Base-by-base conservation (phyloP, 495 filamentous ascomycete genomes). In the Haplographium delicatum region DNA sequence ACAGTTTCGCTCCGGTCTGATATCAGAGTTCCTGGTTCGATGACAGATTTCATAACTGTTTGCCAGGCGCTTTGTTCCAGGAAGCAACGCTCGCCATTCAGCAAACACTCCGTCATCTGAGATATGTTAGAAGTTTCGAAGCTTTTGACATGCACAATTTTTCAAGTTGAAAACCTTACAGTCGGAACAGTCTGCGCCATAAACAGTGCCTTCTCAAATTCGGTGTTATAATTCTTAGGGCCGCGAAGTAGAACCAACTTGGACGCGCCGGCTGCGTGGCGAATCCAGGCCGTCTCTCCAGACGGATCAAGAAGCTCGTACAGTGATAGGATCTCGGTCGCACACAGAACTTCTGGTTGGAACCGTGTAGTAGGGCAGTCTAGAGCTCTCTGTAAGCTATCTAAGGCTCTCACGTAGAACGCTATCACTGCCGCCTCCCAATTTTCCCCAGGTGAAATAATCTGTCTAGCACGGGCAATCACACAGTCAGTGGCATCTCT, bases 171-270 rank as follows among this genome's bases (percentile, higher is more conserved):
- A 4, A 7, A 23, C 24, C 59, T 37, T 56, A 67, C 66, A 16
- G 63, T 62, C 42, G 62, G 59, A 20, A 61, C 65, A 23, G 56
- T 55, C 31, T 67, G 62, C 16, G 62, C 61, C 18, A 65, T 57
- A 25, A 70, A 63, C 19, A 70, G 57, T 1, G 67, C 58, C 44
- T 64, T 62, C 44, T 70, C 67, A 42, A 67, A 68, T 7, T 68
- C 60, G 19, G 62, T 56, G n/a, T 51, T 51, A 34, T 65, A 70
- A 15, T 46, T 51, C 16, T 59, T 44, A 5, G 63, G 59, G 6
- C 67, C 67, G 26, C 67, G 65, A 28, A 65, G 51, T 53, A 61
- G 52, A 16, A 70, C 62, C 31, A 70, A 48, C n/a, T 51, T 38
- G 2, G 59, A 61, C 3, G 65, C 62, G 2, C 67, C 67, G 0